Evolutionary conservation across 331 rosid species (phyloP).

Genomic region (Dryas integrifolia): DNA sequence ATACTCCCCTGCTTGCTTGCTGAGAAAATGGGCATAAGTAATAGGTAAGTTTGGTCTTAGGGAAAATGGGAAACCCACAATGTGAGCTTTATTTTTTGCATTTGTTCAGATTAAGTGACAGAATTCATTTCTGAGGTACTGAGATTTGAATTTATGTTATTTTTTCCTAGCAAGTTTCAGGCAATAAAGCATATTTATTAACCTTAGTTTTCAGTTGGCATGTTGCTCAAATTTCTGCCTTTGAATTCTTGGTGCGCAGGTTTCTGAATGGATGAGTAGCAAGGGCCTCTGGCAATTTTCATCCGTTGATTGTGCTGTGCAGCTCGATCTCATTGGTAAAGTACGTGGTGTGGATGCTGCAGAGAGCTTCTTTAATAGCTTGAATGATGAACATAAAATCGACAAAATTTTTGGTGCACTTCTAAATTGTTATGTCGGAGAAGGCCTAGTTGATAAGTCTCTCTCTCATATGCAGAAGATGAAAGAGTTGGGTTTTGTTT

Average conservation of each 20-base stretch:
- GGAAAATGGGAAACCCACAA: background rate
- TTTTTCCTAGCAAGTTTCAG: background rate
- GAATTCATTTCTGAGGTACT: background rate
- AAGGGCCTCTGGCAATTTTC: constrained; percentile 38
- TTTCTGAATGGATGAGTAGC: constrained; percentile 72
- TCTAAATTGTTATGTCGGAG: constrained; percentile 65
- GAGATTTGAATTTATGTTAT: background rate
- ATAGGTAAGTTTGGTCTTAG: background rate
- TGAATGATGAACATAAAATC: constrained; percentile 44
- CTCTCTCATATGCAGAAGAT: constrained; percentile 60
- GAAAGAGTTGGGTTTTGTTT: constrained; percentile 56
- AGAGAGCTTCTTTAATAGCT: constrained; percentile 52
- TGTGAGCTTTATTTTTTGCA: background rate
- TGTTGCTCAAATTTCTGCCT: background rate
- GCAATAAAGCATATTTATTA: too few species aligned
- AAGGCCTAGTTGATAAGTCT: constrained; percentile 57
- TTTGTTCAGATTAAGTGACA: background rate
- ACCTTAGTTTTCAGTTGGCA: too few species aligned
- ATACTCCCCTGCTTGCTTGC: background rate
- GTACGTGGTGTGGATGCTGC: constrained; percentile 61
- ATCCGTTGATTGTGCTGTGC: constrained; percentile 52
- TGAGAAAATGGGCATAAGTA: background rate
- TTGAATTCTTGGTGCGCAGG: constrained; percentile 30
- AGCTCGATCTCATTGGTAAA: constrained; percentile 57
- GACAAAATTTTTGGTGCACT: constrained; percentile 59